Base-by-base conservation (phyloP, 2,329 filamentous ascomycete species). In the Scedosporium dehoogii region DNA sequence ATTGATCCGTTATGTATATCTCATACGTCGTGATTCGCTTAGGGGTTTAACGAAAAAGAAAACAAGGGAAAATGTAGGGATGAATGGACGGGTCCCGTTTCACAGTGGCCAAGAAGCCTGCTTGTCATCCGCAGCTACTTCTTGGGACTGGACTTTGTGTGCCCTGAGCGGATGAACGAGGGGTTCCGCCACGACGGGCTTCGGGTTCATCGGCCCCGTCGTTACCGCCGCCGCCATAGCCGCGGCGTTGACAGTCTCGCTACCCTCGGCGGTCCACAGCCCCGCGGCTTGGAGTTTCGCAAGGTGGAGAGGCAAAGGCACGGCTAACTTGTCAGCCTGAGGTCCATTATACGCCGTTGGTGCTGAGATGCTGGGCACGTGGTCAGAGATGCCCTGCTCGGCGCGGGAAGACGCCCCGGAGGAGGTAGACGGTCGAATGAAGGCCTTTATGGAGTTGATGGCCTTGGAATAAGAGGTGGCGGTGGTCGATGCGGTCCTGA, bases 261-360 rank as follows among this genome's bases (percentile, higher is more conserved):
- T 58, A 10, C 55, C 55, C 12, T 58, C 55, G 14, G 25, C 55
- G 4, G 55, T 33, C 59, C 59, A 61, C 25, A 61, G 16, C 6
- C 59, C 59, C 59, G 59, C 59, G 2, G 59, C 59, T 29, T 61
- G 44, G n/a, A 61, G 29, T 27, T 33, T 61, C 27, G 59, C 59
- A 6, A 61, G 59, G n/a, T 61, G 48, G 9, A 61, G 27, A 16
- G 46, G 46, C 18, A 33, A 18, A 12, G 59, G 59, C 6, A 61
- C 59, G 4, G 59, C 59, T 3, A 61, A n/a, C 48, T 61, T 61
- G 23, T 61, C 59, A 7, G 46, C 59, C 46, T 61, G 42, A 18
- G 41, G 59, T 9, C 59, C 59, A 14, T 29, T 38, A 4, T 29
- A 55, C 16, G n/a, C 59, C 27, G 25, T 53, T 18, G 59, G 59